These are phyloP conservation scores for Phaffomyces thermotolerans DNA, from an alignment of 805 yeast species.

Conservation along the genomic window DNA sequence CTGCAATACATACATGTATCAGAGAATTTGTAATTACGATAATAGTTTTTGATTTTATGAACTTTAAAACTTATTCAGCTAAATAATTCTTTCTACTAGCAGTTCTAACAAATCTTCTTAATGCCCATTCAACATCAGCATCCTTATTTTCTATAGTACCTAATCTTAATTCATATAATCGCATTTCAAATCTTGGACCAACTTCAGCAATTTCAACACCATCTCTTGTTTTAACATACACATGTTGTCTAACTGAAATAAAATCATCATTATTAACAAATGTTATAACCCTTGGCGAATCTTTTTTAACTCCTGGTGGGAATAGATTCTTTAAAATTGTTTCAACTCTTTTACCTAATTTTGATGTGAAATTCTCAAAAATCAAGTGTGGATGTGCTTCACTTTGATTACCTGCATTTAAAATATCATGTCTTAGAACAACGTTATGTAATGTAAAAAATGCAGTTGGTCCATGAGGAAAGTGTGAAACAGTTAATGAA, in stretches of 20 bases:
- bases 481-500: slow-evolving; percentile 83
- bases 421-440: slow-evolving; percentile 85
- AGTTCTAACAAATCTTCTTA: slow-evolving; percentile 87
- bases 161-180: slow-evolving; percentile 75
- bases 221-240: slow-evolving; percentile 83
- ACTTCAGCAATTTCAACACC: slow-evolving; percentile 89
- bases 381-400: slow-evolving; percentile 93
- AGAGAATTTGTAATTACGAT: not conserved
- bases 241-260: slow-evolving; percentile 91
- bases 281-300: slow-evolving; percentile 84
- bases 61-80: slow-evolving; percentile 14
- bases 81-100: slow-evolving; percentile 92
- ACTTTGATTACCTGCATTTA: slow-evolving; percentile 77
- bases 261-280: slow-evolving; percentile 88
- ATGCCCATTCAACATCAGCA: slow-evolving; percentile 97
- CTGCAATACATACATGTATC: not conserved
- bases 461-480: slow-evolving; percentile 98
- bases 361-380: slow-evolving; percentile 80
- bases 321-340: slow-evolving; percentile 80
- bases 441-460: slow-evolving; percentile 93
- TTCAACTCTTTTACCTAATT: slow-evolving; percentile 75
- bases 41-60: too few relatives aligned
- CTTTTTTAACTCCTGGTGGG: slow-evolving; percentile 95
- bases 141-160: slow-evolving; percentile 94
- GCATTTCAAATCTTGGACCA: slow-evolving; percentile 98